Evolutionary conservation across 225 moss, liverwort and hornwort genomes (phyloP), one percentile per base, ranked within the genome.

Genomic region (Polytrichum commune): DNA sequence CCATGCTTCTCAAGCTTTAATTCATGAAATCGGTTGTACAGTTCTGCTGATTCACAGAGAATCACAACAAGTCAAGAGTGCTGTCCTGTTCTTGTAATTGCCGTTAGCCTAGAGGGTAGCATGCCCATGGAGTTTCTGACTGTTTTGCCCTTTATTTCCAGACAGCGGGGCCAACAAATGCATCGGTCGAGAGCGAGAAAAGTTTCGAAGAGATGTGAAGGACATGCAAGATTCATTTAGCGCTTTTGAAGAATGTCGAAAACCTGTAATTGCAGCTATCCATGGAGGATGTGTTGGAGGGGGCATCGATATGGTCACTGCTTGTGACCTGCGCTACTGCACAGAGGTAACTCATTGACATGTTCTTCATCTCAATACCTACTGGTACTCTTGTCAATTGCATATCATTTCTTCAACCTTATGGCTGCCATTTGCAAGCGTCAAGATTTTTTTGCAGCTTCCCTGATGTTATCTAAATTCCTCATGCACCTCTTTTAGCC

Each of bases 281-380:
- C 91, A 91, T 70, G 97, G 97, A 29, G 82, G 85, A 56, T 97
- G 97, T 60, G 62, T 97, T 18, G 97, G 97, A 68, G 94, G 74
- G 24, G 97, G 94, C 28, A 74, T 97, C 58, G 97, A 97, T 63
- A 79, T 97, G 78, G 76, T 96, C 66, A 84, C 82, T 55, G 87
- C 84, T 29, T 92, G 90, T 82, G 90, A 82, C 68, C 79, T 85
- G 32, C 94, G 97, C 55, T 97, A 94, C 78, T 89, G 85, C 75
- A 91, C 92, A 4, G 81, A 88, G 83, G 87, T 82, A 78, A 22
- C 16, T 46, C 13, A 13, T 16, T 3, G 16, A 46, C 13, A 13
- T 46, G 46, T 16, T 46, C 10, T 4, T 46, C 13, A 16, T 46
- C 46, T 3, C 16, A 46, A 13, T 46, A 13, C 13, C 16, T 46